Evolutionary conservation across 1,284 basidiomycete genomes (phyloP).

Genomic region (Naganishia liquefaciens): DNA sequence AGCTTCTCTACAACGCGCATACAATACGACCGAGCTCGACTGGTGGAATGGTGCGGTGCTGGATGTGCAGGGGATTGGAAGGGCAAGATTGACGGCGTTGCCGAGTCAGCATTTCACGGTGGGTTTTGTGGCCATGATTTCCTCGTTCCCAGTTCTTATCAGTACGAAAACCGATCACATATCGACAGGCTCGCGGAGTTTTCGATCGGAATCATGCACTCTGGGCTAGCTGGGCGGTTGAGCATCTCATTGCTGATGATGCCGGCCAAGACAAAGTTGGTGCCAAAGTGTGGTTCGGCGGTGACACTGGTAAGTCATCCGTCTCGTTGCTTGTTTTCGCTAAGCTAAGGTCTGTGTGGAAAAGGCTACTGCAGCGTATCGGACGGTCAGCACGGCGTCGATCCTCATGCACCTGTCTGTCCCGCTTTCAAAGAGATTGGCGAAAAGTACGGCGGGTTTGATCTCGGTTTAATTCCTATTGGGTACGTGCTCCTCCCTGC

Average conservation of each 20-base stretch:
- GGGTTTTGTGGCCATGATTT: too few relatives aligned
- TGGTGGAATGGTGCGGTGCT: slow-evolving; percentile 66
- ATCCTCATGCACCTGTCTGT: slow-evolving; percentile 58
- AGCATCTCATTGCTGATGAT: slow-evolving; percentile 40
- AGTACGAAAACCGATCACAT: too few relatives aligned
- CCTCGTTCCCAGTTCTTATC: too few relatives aligned
- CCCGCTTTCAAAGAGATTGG: slow-evolving; percentile 71
- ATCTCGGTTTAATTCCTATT: slow-evolving; percentile 64
- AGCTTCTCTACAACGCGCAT: slow-evolving; percentile 53
- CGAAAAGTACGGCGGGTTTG: slow-evolving; percentile 62
- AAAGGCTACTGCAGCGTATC: slow-evolving; percentile 53
- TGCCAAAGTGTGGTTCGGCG: slow-evolving; percentile 63
- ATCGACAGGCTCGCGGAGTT: slow-evolving; percentile 48
- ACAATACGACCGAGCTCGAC: slow-evolving; percentile 63
- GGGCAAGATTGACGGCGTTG: slow-evolving; percentile 48
- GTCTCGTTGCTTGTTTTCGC: slow-evolving; percentile 32
- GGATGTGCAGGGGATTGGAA: slow-evolving; percentile 53
- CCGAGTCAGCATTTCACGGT: slow-evolving; percentile 62
- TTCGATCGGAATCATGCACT: slow-evolving; percentile 61
- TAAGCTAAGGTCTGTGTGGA: not conserved
- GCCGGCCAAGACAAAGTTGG: slow-evolving; percentile 8
- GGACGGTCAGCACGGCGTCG: slow-evolving; percentile 56
- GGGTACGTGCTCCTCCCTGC: slow-evolving; percentile 54
- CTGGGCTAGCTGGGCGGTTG: slow-evolving; percentile 65
- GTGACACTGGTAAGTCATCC: slow-evolving; percentile 66